Base-by-base conservation (phyloP, 306 rosid species). In the Quercus suber region DNA sequence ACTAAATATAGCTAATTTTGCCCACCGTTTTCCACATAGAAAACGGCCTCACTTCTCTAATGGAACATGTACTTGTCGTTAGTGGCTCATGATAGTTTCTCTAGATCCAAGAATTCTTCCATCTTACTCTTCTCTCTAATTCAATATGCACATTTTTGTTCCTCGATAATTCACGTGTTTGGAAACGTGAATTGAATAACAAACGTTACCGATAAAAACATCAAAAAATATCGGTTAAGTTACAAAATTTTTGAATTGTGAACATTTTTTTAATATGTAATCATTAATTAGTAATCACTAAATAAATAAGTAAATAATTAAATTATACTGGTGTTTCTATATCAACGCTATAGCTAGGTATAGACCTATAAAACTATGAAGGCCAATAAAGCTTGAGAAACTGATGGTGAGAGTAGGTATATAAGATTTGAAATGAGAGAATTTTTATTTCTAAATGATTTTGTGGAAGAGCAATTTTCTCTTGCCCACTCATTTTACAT, bases 11-110 rank as follows among this genome's bases (percentile, higher is more conserved):
- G 23, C 23, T 23, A 15, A 45, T 37, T 17, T 25, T 5, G 80
- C 77, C 85, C 85, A 76, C 83, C 12, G 83, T 73, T 84, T 83
- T 69, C n/a, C 68, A 64, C 61, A 27, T 3, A 60, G 17, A 73
- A 19, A 23, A 23, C 35, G 6, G 58, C 53, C 19, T 15, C 33
- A 65, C 35, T 76, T 72, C 41, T 83, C 19, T 45, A 2, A 55
- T 30, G 72, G 19, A 19, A 45, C 75, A 79, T 52, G 69, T 76
- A 69, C 79, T 76, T 73, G 52, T 58, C 58, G 78, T 76, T 76
- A 61, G 14, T 61, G 9, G 12, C 1, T 58, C 64, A 53, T 51
- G 2, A 73, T 71, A 80, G 28, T 30, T 67, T 14, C 4, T 78
- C 15, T 56, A 57, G 23, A 9, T 80, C 71, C 45, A 18, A 25